Percentiles rank a stretch among this genome's conserved stretches.
phyloP scores from a whole-genome alignment of 1,284 basidiomycete species.

The Apiotrichum akiyoshidainum region DNA sequence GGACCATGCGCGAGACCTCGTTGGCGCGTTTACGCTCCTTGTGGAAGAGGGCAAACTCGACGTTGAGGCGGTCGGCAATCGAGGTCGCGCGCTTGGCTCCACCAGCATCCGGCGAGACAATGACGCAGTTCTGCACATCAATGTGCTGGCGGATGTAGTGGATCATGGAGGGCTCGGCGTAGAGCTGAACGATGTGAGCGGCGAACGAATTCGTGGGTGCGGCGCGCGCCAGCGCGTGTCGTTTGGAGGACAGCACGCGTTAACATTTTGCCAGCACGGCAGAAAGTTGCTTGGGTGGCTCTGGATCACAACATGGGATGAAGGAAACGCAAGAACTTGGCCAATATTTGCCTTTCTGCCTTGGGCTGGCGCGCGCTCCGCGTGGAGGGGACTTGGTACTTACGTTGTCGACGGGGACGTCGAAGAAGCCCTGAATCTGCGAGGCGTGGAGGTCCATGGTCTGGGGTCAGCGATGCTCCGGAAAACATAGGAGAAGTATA shows the following conservation, averaged over 20 bases:
- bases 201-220: not conserved
- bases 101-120: slow-evolving; percentile 97
- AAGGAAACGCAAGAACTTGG: not conserved
- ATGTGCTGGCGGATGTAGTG: slow-evolving; percentile 93
- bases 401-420: slow-evolving; percentile 99
- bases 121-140: slow-evolving; percentile 81
- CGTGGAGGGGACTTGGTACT: slow-evolving; percentile 52
- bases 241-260: not conserved
- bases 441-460: slow-evolving; percentile 98
- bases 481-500: not conserved
- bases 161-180: slow-evolving; percentile 94
- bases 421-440: slow-evolving; percentile 99
- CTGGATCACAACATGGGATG: slow-evolving; percentile 1
- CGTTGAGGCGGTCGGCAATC: slow-evolving; percentile 91
- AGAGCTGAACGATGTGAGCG: slow-evolving; percentile 56
- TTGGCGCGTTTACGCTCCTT: slow-evolving; percentile 99
- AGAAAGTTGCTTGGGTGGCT: not conserved
- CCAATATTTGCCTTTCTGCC: not conserved
- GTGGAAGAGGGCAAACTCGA: slow-evolving; percentile 99
- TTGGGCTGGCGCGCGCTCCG: not conserved
- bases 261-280: not conserved
- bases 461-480: slow-evolving; percentile 42
- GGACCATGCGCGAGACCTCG: slow-evolving; percentile 97
- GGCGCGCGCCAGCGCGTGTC: not conserved
- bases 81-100: slow-evolving; percentile 98